Evolutionary conservation across 345 rosid genomes (phyloP).

Genomic region (Boechera stricta): DNA sequence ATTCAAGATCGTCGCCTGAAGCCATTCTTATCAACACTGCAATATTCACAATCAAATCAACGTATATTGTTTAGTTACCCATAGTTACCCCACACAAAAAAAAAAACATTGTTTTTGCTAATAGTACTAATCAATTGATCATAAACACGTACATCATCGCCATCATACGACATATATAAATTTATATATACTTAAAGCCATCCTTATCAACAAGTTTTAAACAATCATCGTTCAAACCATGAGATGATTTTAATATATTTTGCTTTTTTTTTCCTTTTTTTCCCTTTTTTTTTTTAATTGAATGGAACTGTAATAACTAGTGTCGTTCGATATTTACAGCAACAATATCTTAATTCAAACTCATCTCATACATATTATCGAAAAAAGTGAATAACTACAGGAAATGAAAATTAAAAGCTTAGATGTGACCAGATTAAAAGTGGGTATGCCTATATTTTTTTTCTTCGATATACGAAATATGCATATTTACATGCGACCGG

Average conservation of each 20-base stretch:
- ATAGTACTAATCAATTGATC: background rate
- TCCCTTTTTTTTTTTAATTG: too few relatives aligned
- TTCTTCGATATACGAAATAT: too few relatives aligned
- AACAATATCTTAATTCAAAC: too few relatives aligned
- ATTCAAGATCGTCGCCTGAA: constrained; percentile 23
- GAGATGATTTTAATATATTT: too few relatives aligned
- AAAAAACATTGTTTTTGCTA: background rate
- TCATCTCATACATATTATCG: too few relatives aligned
- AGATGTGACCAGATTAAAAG: background rate
- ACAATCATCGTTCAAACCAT: too few relatives aligned
- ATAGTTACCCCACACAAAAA: background rate
- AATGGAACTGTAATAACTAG: too few relatives aligned
- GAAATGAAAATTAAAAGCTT: background rate
- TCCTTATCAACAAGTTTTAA: background rate
- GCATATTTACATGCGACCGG: background rate
- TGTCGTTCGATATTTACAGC: too few relatives aligned
- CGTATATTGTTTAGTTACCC: background rate
- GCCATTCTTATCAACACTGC: constrained; percentile 34
- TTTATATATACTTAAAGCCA: background rate
- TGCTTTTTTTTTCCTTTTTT: too few relatives aligned
- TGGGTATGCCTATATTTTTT: background rate
- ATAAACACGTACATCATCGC: background rate
- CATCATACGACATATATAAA: background rate
- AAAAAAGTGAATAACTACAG: too few relatives aligned
- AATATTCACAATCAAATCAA: constrained; percentile 23